Evolutionary conservation across 352 stramenopile species (phyloP), one percentile per base, ranked within the genome.

Genomic region (Globisporangium yorkense): DNA sequence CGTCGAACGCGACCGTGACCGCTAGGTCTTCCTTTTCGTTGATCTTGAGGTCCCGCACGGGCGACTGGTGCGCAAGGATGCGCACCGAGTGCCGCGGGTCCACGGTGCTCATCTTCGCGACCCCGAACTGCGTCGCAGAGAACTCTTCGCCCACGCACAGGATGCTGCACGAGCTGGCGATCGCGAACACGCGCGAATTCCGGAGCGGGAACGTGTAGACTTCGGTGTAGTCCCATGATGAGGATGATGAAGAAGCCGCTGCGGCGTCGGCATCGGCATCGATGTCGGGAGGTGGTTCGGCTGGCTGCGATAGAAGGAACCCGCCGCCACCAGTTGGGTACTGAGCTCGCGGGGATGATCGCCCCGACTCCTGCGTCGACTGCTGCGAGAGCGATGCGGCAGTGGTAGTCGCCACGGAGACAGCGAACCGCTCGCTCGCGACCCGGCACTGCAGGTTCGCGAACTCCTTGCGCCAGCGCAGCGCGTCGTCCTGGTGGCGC

Each of bases 1-100:
- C 72, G 61, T 91, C 78, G 45, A 88, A 89, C 8, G 76, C 75
- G 18, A 84, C 69, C 4, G 76, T 82, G 0, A 88, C 45, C 21
- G 71, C 73, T 52, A 75, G 52, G 13, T 69, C 56, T 24, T 70
- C 67, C 2, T 58, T 61, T 9, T 33, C 27, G 49, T 64, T 75
- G 43, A 91, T 77, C 20, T 56, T 63, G 15, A 91, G 54, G 61
- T 91, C 81, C 3, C 81, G 81, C 18, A 91, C 63, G 1, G 76
- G 61, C 13, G 73, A 76, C 16, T 59, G 70, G 59, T 91, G 81
- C 5, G 62, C 62, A 0, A 62, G 21, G 21, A 88, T 68, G 40
- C 56, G 53, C 15, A 66, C 46, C 2, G 57, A 52, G 44, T 74
- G 67, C 1, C 59, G 70, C 4, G 71, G 44, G 57, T 85, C 71